A percentile compares a stretch with the other conserved stretches of the same genome.
These are phyloP conservation scores for Hymenotorrendiella dingleyae DNA, from an alignment of 2,329 filamentous ascomycete genomes.

Conservation along the genomic window DNA sequence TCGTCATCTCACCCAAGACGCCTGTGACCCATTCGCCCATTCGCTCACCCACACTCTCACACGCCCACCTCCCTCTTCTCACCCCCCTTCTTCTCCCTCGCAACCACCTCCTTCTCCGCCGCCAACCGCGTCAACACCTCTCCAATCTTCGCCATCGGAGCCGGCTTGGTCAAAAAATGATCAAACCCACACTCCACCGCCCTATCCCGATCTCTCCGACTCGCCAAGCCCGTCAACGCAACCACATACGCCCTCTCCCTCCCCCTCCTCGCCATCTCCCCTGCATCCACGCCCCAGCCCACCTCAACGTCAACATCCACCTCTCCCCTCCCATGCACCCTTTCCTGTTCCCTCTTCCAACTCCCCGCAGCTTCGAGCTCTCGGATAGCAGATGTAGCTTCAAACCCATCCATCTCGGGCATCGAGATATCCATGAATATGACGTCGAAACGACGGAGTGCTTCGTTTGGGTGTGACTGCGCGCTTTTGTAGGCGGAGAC, in stretches of 20 bases:
- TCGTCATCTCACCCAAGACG: too few relatives aligned
- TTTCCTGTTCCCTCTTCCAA: not conserved
- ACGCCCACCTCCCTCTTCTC: not conserved
- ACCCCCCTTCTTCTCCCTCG: not conserved
- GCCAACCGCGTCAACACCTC: constrained; percentile 3
- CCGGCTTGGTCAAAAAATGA: constrained; percentile 46
- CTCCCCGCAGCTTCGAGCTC: constrained; percentile 39
- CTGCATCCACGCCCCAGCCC: too few relatives aligned
- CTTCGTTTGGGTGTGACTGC: constrained; percentile 26
- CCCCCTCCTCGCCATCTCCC: not conserved
- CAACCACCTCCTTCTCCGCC: not conserved
- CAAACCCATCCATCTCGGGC: constrained; percentile 47
- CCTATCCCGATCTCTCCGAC: constrained; percentile 39
- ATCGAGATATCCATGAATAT: constrained; percentile 51
- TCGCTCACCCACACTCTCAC: too few relatives aligned
- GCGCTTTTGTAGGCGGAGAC: constrained; percentile 30
- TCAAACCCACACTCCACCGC: constrained; percentile 46
- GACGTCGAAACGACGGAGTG: constrained; percentile 31
- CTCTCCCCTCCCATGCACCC: constrained; percentile 32
- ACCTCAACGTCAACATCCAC: too few relatives aligned
- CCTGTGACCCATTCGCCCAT: too few relatives aligned
- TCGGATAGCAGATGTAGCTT: constrained; percentile 42
- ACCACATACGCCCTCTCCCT: constrained; percentile 38
- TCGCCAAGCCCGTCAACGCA: constrained; percentile 45
- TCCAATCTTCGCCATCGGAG: constrained; percentile 19